These are phyloP conservation scores for Piromyces finnis DNA, from an alignment of 192 early-diverging fungal species.

Conservation along the genomic window DNA sequence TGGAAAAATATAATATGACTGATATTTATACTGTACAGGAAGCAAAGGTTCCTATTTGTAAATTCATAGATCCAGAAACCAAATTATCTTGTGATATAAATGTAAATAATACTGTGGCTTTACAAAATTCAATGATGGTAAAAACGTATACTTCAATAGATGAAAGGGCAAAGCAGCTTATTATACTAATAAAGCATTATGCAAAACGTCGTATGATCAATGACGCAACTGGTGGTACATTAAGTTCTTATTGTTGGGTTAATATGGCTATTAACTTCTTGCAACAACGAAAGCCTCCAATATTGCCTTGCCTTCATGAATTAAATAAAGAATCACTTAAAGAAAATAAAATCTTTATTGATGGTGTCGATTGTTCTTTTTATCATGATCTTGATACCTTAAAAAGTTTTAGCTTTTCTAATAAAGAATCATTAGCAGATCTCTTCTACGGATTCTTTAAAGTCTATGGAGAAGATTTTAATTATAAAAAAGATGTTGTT, in stretches of 20 bases:
- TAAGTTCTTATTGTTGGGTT: slow-evolving; percentile 89
- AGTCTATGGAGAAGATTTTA: slow-evolving; percentile 49
- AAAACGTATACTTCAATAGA: slow-evolving; percentile 63
- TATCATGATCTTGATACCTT: slow-evolving; percentile 47
- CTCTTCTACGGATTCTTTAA: slow-evolving; percentile 70
- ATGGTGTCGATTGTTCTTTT: slow-evolving; percentile 53
- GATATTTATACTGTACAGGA: slow-evolving; percentile 56
- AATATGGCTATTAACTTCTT: slow-evolving; percentile 85
- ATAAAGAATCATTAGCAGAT: slow-evolving; percentile 57
- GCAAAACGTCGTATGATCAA: not conserved
- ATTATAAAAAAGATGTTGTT: slow-evolving; percentile 64
- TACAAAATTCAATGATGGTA: slow-evolving; percentile 80
- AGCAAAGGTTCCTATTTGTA: slow-evolving; percentile 87
- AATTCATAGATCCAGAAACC: slow-evolving; percentile 79
- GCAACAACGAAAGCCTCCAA: slow-evolving; percentile 72
- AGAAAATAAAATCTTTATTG: not conserved
- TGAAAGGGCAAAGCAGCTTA: not conserved
- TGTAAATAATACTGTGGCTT: slow-evolving; percentile 65
- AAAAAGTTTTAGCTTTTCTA: slow-evolving; percentile 42
- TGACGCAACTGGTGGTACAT: slow-evolving; percentile 70
- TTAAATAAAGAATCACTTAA: slow-evolving; percentile 12
- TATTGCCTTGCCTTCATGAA: slow-evolving; percentile 71
- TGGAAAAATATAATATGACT: slow-evolving; percentile 65
- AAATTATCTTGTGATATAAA: slow-evolving; percentile 39
- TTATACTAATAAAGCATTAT: not conserved